These are phyloP conservation scores for Rhodotorula sp. DNA, from an alignment of 1,284 basidiomycete species.

Conservation along the genomic window DNA sequence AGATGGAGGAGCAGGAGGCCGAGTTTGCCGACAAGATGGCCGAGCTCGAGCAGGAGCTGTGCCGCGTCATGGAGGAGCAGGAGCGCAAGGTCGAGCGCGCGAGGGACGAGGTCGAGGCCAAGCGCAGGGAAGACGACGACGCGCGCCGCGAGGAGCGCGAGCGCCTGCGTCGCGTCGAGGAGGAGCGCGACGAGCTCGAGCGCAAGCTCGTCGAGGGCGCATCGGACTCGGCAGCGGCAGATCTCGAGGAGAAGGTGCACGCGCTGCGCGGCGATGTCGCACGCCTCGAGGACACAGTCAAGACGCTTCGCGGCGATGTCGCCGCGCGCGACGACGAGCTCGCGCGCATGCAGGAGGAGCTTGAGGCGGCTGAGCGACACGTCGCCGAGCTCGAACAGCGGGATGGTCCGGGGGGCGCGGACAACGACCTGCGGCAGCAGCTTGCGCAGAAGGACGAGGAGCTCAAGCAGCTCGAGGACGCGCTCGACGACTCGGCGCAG, in stretches of 20 bases:
- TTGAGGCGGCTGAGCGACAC: constrained; percentile 50
- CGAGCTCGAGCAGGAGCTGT: constrained; percentile 52
- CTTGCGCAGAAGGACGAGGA: constrained; percentile 57
- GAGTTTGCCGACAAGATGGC: constrained; percentile 52
- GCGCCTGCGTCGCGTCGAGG: constrained; percentile 43
- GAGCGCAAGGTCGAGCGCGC: constrained; percentile 39
- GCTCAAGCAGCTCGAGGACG: constrained; percentile 59
- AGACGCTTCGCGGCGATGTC: constrained; percentile 48
- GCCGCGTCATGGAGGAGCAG: constrained; percentile 45
- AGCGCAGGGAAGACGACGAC: constrained; percentile 27
- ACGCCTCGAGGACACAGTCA: constrained; percentile 32
- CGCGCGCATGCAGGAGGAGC: constrained; percentile 41
- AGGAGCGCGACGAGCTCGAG: constrained; percentile 47
- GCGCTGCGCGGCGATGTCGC: constrained; percentile 14
- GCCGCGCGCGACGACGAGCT: constrained; percentile 54
- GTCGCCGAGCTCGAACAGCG: constrained; percentile 57
- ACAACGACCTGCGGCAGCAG: constrained; percentile 61
- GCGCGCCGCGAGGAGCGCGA: constrained; percentile 17
- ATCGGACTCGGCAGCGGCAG: not conserved
- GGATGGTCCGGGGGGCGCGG: constrained; percentile 58
- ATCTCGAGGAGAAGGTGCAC: constrained; percentile 12
- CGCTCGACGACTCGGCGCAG: constrained; percentile 39
- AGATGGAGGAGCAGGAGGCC: constrained; percentile 42
- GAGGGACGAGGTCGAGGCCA: constrained; percentile 20
- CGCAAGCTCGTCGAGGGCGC: constrained; percentile 13